Conservation (phyloP, 805 yeast species). For the Metschnikowia reukaufii region DNA sequence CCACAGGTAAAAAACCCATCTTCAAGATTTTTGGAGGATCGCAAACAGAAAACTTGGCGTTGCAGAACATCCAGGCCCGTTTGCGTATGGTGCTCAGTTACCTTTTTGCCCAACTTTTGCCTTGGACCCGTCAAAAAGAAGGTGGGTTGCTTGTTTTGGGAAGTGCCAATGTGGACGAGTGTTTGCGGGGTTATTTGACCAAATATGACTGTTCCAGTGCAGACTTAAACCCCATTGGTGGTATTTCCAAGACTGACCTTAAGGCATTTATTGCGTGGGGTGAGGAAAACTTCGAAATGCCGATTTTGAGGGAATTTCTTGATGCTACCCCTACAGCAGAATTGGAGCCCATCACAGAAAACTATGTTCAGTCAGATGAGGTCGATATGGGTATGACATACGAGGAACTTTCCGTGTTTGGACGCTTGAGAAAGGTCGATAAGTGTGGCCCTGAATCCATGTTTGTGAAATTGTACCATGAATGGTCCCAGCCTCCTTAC, state of each 20-base stretch:
- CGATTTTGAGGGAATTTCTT: conserved; percentile 74
- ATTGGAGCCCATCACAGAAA: conserved; percentile 90
- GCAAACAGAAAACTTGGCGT: conserved; percentile 84
- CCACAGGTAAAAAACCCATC: conserved; percentile 87
- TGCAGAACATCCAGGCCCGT: conserved; percentile 96
- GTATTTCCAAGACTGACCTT: conserved; percentile 91
- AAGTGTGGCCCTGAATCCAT: conserved; percentile 96
- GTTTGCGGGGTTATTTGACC: conserved; percentile 91
- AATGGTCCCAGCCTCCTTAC: conserved; percentile 75
- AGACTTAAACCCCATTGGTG: conserved; percentile 98
- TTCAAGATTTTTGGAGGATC: conserved; percentile 94
- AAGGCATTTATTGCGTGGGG: conserved; percentile 86
- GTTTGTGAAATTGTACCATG: conserved; percentile 86
- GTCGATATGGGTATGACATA: conserved; percentile 98
- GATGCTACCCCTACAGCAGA: conserved; percentile 98
- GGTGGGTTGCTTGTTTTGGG: conserved; percentile 91
- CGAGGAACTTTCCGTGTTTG: conserved; percentile 88
- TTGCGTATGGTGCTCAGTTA: conserved; percentile 93
- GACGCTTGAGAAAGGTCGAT: conserved; percentile 84
- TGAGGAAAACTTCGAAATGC: conserved; percentile 62
- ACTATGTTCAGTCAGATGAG: conserved; percentile 94
- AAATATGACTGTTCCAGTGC: conserved; percentile 98
- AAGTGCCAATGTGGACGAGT: conserved; percentile 96
- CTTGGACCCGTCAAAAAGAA: conserved; percentile 80
- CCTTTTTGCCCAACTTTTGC: conserved; percentile 88